Evolutionary conservation across 148 eudicot species (phyloP).

Genomic region (Euryodendron excelsum): DNA sequence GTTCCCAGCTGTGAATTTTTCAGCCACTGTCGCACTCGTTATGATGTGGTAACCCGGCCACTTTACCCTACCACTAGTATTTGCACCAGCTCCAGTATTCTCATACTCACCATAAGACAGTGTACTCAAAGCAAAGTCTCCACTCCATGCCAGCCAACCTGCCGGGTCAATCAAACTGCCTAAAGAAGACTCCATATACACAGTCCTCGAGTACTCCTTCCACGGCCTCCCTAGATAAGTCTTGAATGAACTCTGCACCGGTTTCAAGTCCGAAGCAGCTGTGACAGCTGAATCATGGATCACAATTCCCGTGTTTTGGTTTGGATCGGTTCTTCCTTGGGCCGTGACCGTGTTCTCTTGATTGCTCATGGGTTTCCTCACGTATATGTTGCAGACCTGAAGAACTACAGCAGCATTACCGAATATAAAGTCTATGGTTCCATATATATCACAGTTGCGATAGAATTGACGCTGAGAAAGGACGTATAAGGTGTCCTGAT

Average conservation of each 20-base stretch:
- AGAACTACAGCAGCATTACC: constrained; percentile 15
- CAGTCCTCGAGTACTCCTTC: constrained; percentile 47
- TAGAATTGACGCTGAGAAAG: constrained; percentile 24
- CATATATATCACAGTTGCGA: constrained; percentile 24
- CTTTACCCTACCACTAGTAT: constrained; percentile 43
- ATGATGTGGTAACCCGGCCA: constrained; percentile 56
- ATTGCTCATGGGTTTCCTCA: constrained; percentile 21
- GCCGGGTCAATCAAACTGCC: constrained; percentile 33
- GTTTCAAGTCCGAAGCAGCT: constrained; percentile 21
- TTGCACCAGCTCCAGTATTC: constrained; percentile 55
- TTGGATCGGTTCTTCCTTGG: constrained; percentile 17
- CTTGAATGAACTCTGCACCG: constrained; percentile 12
- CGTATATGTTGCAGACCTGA: constrained; percentile 22
- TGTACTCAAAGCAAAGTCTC: constrained; percentile 41
- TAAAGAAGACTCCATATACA: constrained; percentile 37
- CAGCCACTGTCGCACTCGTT: constrained; percentile 34
- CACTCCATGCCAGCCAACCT: constrained; percentile 57
- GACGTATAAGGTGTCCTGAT: constrained; percentile 33
- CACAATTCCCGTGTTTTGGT: constrained; percentile 25
- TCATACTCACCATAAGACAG: constrained; percentile 56
- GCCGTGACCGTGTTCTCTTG: constrained; percentile 31
- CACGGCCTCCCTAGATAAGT: constrained; percentile 52
- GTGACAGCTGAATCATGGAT: constrained; percentile 19
- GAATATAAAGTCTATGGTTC: constrained; percentile 22
- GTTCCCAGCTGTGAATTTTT: constrained; percentile 39